Conservation (phyloP, 73 alveolate species). For the Tetrahymena borealis region DNA sequence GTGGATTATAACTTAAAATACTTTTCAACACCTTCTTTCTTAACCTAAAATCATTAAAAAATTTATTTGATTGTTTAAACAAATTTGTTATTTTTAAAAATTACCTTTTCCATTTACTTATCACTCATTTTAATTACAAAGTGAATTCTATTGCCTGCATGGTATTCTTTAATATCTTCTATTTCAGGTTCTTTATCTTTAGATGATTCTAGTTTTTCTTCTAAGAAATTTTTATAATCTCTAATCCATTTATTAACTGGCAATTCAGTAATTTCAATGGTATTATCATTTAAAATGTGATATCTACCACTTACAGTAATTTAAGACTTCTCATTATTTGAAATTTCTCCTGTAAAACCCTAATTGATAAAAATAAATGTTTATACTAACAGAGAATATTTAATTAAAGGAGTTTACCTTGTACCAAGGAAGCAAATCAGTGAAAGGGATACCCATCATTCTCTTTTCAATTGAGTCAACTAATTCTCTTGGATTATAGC, state of each 20-base stretch:
- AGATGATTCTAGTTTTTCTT: slow-evolving; percentile 55
- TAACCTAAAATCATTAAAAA: neutral
- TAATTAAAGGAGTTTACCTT: neutral
- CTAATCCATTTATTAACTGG: slow-evolving; percentile 90
- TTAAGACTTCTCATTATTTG: slow-evolving; percentile 12
- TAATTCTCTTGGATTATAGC: slow-evolving; percentile 88
- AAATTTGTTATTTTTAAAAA: neutral
- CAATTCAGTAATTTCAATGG: slow-evolving; percentile 85
- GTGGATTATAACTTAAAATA: slow-evolving; percentile 74
- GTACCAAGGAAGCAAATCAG: slow-evolving; percentile 92
- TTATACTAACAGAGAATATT: neutral
- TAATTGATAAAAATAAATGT: neutral
- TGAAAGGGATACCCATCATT: slow-evolving; percentile 62
- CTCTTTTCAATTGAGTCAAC: slow-evolving; percentile 62
- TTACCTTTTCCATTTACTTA: slow-evolving; percentile 7
- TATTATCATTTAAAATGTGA: slow-evolving; percentile 59
- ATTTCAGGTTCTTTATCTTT: slow-evolving; percentile 68
- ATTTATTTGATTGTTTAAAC: neutral
- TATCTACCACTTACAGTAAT: slow-evolving; percentile 44
- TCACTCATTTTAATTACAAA: slow-evolving; percentile 63
- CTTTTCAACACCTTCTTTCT: slow-evolving; percentile 70
- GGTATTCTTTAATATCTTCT: slow-evolving; percentile 89
- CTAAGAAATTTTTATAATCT: slow-evolving; percentile 80
- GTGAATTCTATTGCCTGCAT: slow-evolving; percentile 79
- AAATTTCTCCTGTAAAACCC: slow-evolving; percentile 91